Evolutionary conservation across 208 protist species (phyloP).

Genomic region (Tritrichomonas foetus): DNA sequence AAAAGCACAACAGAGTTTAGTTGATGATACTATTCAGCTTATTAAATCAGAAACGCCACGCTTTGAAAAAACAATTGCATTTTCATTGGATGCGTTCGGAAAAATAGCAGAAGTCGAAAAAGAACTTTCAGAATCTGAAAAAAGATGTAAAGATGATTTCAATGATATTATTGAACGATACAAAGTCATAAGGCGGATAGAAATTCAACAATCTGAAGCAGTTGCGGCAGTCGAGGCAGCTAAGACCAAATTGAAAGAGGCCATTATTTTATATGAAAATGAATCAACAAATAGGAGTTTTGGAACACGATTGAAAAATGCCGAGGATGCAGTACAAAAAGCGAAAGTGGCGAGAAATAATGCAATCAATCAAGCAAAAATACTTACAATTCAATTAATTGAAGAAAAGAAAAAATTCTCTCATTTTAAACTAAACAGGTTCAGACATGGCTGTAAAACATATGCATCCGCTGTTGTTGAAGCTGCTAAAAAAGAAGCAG

Average conservation of each 20-base stretch:
- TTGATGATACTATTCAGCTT: background rate
- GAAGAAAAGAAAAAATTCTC: background rate
- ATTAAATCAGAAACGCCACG: background rate
- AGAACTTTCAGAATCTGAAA: background rate
- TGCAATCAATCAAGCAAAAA: background rate
- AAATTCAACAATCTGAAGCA: background rate
- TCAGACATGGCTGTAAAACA: background rate
- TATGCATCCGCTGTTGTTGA: background rate
- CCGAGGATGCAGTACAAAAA: background rate
- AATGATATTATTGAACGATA: background rate
- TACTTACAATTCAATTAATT: background rate
- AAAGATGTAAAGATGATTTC: background rate
- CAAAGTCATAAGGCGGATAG: background rate
- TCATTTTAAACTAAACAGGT: background rate
- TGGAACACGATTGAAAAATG: background rate
- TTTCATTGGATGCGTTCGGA: background rate
- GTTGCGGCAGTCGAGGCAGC: background rate
- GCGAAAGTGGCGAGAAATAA: background rate
- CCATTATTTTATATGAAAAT: background rate
- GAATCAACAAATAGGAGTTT: no score
- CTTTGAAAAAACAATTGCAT: background rate
- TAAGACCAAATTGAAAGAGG: background rate
- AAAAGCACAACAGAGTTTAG: background rate
- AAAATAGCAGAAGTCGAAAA: background rate
- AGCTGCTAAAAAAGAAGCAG: no score